These are phyloP conservation scores for Leccinum aurantiacum DNA, from an alignment of 768 basidiomycete genomes.

Conservation along the genomic window DNA sequence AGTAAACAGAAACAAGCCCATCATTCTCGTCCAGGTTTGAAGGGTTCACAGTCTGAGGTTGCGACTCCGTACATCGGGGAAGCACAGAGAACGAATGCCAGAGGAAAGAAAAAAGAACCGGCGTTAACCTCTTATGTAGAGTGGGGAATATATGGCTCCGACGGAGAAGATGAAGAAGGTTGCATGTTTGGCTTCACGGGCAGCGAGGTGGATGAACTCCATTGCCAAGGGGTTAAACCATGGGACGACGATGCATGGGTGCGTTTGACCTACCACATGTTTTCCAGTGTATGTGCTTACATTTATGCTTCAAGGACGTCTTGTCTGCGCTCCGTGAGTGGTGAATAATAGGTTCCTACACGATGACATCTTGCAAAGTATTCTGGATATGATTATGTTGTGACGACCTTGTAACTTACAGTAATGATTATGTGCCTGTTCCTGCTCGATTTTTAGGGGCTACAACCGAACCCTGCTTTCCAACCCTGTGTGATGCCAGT, in stretches of 20 bases:
- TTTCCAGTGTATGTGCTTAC: neutral
- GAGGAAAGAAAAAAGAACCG: neutral
- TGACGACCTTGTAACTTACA: neutral
- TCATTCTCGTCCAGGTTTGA: neutral
- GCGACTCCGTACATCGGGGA: neutral
- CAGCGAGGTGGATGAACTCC: neutral
- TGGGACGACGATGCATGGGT: slow-evolving; percentile 47
- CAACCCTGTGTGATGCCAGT: neutral
- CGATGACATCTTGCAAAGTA: neutral
- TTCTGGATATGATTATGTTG: neutral
- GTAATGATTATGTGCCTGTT: neutral
- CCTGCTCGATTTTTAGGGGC: neutral
- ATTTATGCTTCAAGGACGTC: slow-evolving; percentile 16
- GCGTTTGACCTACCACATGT: slow-evolving; percentile 8
- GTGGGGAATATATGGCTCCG: neutral
- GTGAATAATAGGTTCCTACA: neutral
- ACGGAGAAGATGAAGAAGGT: neutral
- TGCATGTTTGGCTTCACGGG: neutral
- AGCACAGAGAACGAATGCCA: neutral
- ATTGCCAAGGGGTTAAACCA: slow-evolving; percentile 33
- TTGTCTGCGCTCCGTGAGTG: slow-evolving; percentile 4
- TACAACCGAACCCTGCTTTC: neutral
- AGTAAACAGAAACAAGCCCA: slow-evolving; percentile 1
- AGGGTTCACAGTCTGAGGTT: neutral
- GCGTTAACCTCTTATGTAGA: neutral